A percentile compares a stretch with the other conserved stretches of the same genome.
Evolutionary conservation across 2,329 filamentous ascomycete genomes (phyloP).

Genomic region (Penicillium sp.): DNA sequence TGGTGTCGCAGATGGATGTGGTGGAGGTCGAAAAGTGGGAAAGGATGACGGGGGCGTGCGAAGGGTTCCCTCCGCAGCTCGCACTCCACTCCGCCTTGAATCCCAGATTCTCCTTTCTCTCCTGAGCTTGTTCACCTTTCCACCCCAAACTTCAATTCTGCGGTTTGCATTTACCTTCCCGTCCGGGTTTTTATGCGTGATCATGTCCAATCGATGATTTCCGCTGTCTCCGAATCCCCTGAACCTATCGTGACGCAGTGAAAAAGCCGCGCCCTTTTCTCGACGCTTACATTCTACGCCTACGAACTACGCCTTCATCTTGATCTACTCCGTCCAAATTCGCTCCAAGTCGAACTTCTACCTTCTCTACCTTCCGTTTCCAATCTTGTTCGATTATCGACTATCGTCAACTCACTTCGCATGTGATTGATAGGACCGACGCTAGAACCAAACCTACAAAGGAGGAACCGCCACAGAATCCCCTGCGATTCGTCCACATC

Average conservation of each 20-base stretch:
- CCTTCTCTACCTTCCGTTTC: neutral
- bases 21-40: slow-evolving; percentile 9
- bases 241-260: slow-evolving; percentile 14
- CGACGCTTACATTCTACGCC: slow-evolving; percentile 2
- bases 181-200: neutral
- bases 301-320: neutral
- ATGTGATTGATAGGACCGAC: slow-evolving; percentile 22
- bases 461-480: slow-evolving; percentile 4
- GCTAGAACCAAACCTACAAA: slow-evolving; percentile 8
- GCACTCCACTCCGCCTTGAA: slow-evolving; percentile 20
- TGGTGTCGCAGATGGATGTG: slow-evolving; percentile 3
- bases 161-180: slow-evolving; percentile 7
- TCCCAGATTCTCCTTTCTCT: slow-evolving; percentile 20
- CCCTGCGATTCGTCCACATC: slow-evolving; percentile 17
- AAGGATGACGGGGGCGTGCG: slow-evolving; percentile 12
- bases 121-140: slow-evolving; percentile 1
- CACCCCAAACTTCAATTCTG: slow-evolving; percentile 1
- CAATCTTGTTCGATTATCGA: neutral
- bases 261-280: slow-evolving; percentile 20
- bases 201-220: slow-evolving; percentile 19
- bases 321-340: slow-evolving; percentile 2
- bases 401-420: slow-evolving; percentile 7
- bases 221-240: slow-evolving; percentile 12
- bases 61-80: slow-evolving; percentile 29
- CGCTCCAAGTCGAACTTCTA: neutral